Percentiles rank a stretch among this genome's conserved stretches.
Conservation (phyloP, 345 rosid genomes). For the Lenwebbia sp. region DNA sequence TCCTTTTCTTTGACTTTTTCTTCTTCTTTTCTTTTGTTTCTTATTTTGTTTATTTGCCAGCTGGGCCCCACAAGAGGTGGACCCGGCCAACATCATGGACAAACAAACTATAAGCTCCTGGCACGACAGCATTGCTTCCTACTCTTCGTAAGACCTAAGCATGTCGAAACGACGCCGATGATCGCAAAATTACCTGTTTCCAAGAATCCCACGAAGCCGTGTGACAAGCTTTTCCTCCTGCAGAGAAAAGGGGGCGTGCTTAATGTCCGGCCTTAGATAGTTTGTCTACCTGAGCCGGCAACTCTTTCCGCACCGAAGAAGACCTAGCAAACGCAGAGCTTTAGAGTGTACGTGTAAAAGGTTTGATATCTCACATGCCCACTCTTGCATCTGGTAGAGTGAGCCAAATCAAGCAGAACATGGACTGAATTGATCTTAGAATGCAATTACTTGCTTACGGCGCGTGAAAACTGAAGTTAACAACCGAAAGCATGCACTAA, state of each 20-base stretch:
- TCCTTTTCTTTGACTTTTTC: no score
- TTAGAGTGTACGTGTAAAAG: not conserved
- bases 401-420: not conserved
- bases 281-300: constrained; percentile 95
- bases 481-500: not conserved
- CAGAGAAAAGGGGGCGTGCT: constrained; percentile 67
- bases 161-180: not conserved
- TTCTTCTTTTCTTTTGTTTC: no score
- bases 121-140: not conserved
- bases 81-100: not conserved
- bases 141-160: not conserved
- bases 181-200: constrained; percentile 52
- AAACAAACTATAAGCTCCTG: not conserved
- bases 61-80: no score
- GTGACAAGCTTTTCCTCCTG: constrained; percentile 92
- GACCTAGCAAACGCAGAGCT: constrained; percentile 27
- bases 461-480: not conserved
- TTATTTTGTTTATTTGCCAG: no score
- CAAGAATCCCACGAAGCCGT: constrained; percentile 94
- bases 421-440: not conserved
- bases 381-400: not conserved
- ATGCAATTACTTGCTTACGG: not conserved
- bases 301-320: constrained; percentile 95
- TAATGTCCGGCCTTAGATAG: constrained; percentile 89
- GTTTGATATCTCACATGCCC: not conserved